Percentiles rank a stretch among this genome's conserved stretches.
Evolutionary conservation across 2,329 filamentous ascomycete species (phyloP).

Genomic region (Botrytis cinerea): DNA sequence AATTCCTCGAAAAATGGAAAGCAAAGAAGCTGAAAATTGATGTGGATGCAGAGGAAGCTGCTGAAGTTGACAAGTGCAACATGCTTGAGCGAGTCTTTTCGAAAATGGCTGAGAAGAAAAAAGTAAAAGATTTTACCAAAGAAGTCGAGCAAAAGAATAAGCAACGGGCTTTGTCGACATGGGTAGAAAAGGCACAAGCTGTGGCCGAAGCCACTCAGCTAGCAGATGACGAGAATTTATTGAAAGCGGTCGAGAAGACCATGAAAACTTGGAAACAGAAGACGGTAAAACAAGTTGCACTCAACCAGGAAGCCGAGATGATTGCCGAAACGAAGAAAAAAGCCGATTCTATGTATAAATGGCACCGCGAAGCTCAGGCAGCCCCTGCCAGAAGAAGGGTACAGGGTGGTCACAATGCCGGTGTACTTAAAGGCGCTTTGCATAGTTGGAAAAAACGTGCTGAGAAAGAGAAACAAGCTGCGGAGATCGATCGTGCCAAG

Average conservation of each 20-base stretch:
- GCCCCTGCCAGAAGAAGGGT: conserved; percentile 43
- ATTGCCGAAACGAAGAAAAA: conserved; percentile 26
- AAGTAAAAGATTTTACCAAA: conserved; percentile 30
- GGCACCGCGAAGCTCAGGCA: conserved; percentile 35
- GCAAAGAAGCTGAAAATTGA: conserved; percentile 33
- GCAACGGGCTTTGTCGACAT: conserved; percentile 32
- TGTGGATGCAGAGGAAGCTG: conserved; percentile 36
- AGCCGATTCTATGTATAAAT: conserved; percentile 33
- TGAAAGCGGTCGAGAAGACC: conserved; percentile 29
- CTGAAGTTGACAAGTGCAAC: conserved; percentile 40
- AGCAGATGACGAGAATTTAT: conserved; percentile 32
- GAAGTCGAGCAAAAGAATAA: conserved; percentile 31
- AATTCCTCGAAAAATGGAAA: conserved; percentile 55
- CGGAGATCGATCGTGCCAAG: conserved; percentile 52
- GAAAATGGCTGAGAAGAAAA: conserved; percentile 44
- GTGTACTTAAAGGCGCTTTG: conserved; percentile 50
- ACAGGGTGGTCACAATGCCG: conserved; percentile 47
- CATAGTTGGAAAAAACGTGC: conserved; percentile 51
- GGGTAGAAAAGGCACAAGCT: conserved; percentile 32
- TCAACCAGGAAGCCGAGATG: conserved; percentile 28
- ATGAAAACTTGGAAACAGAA: conserved; percentile 35
- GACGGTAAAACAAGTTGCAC: conserved; percentile 25
- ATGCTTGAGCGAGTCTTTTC: conserved; percentile 38
- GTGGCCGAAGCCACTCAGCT: conserved; percentile 29
- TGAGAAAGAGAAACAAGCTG: conserved; percentile 50